A percentile compares a stretch with the other conserved stretches of the same genome.
Evolutionary conservation across 768 basidiomycete species (phyloP).

Genomic region (Russula abietina): DNA sequence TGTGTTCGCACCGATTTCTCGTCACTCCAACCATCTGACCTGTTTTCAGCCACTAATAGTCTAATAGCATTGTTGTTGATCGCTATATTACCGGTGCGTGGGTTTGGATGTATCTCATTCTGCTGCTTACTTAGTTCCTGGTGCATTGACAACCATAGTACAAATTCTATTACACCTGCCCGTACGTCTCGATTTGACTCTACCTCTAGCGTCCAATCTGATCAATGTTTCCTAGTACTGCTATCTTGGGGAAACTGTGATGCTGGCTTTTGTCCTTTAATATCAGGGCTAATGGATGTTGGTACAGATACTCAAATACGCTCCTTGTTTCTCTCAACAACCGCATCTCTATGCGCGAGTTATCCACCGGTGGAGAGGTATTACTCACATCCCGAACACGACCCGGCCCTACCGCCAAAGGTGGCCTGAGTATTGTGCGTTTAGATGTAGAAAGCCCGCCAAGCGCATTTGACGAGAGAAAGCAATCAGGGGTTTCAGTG

Average conservation of each 20-base stretch:
- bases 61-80: not conserved
- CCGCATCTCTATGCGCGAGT: too few relatives aligned
- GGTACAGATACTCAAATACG: too few relatives aligned
- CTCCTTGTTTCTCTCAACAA: too few relatives aligned
- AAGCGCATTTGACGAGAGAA: not conserved
- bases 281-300: too few relatives aligned
- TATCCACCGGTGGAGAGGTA: too few relatives aligned
- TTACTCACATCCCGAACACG: too few relatives aligned
- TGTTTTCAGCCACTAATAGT: not conserved
- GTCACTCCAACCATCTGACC: too few relatives aligned
- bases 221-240: not conserved
- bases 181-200: not conserved
- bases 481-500: not conserved
- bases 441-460: not conserved
- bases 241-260: constrained; percentile 14
- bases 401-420: too few relatives aligned
- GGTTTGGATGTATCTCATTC: too few relatives aligned
- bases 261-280: not conserved
- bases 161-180: too few relatives aligned
- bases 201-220: not conserved
- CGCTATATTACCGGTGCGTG: too few relatives aligned
- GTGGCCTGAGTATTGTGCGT: not conserved
- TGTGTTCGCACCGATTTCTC: too few relatives aligned
- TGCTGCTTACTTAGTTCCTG: not conserved
- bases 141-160: not conserved